Conservation (phyloP, 306 rosid species). For the Purshia tridentata region DNA sequence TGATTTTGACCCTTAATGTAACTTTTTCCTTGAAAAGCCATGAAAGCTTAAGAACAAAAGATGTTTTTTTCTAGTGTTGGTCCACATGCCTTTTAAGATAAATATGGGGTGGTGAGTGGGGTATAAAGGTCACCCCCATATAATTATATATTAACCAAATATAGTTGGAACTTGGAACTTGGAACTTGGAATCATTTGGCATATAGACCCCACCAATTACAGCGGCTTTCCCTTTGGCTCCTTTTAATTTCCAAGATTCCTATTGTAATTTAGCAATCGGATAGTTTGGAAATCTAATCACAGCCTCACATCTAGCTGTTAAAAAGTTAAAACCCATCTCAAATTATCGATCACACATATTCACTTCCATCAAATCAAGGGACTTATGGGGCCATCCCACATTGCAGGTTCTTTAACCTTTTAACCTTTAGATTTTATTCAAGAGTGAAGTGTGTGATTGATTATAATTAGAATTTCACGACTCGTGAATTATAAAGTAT, state of each 20-base stretch:
- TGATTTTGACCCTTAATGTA: constrained; percentile 17
- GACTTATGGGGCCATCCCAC: constrained; percentile 5
- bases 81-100: constrained; percentile 30
- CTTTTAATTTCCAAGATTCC: constrained; percentile 28
- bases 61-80: constrained; percentile 5
- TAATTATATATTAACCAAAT: constrained; percentile 8
- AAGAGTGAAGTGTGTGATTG: constrained; percentile 3
- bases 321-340: neutral
- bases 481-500: too few species aligned
- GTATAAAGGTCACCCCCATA: constrained; percentile 31
- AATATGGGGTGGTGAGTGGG: constrained; percentile 27
- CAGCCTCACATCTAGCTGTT: constrained; percentile 9
- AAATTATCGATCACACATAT: constrained; percentile 20
- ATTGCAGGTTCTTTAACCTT: constrained; percentile 18
- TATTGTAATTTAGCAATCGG: constrained; percentile 14
- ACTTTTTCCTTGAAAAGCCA: neutral
- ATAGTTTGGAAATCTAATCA: constrained; percentile 4
- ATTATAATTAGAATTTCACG: neutral
- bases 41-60: constrained; percentile 18
- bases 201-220: constrained; percentile 26
- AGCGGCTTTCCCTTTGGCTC: constrained; percentile 21
- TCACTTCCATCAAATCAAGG: constrained; percentile 23
- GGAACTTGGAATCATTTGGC: constrained; percentile 33
- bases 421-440: constrained; percentile 6
- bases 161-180: constrained; percentile 17